Evolutionary conservation across 345 rosid genomes (phyloP), one percentile per base, ranked within the genome.

Genomic region (Melaleuca alternifolia): DNA sequence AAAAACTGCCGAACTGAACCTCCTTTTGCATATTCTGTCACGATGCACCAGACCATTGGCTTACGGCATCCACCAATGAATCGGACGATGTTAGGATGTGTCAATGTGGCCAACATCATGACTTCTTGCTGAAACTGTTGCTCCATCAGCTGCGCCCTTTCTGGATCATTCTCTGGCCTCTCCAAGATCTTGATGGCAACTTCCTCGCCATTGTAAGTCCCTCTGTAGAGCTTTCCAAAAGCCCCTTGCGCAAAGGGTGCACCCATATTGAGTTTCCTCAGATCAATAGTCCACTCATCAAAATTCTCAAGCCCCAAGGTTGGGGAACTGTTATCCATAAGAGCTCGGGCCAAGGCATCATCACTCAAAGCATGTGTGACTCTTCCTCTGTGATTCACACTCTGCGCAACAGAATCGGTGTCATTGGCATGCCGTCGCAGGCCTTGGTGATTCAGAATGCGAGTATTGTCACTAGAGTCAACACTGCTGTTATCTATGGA

Each of bases 81-180:
- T 18, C 91, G 86, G 77, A 91, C 93, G 15, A 90, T 90, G 87
- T 91, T 91, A 30, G 89, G 88, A 82, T 91, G 93, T 54, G 84
- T 90, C 44, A 91, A 88, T 6, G 90, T 90, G 18, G 93, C 91
- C 77, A 91, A 84, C 93, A 91, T 91, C 88, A 89, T 90, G 81
- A 91, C 92, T 89, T 91, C 92, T 76, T 90, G 93, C 51, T 91
- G 92, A 81, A 90, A 91, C 85, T 91, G 93, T 48, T 91, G 93
- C 86, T 91, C 93, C 87, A 90, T 90, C 61, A 89, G 46, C 79
- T 88, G 91, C 5, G 91, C 93, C 75, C 50, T 89, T 33, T 90
- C 91, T 51, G 82, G 88, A 86, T 89, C 89, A 81, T 84, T 89
- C 85, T 84, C 92, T 11, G 93, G 93, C 89, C 92, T 90, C 92